These are phyloP conservation scores for Wickerhamiella cacticola DNA, from an alignment of 805 yeast genomes.

Conservation along the genomic window DNA sequence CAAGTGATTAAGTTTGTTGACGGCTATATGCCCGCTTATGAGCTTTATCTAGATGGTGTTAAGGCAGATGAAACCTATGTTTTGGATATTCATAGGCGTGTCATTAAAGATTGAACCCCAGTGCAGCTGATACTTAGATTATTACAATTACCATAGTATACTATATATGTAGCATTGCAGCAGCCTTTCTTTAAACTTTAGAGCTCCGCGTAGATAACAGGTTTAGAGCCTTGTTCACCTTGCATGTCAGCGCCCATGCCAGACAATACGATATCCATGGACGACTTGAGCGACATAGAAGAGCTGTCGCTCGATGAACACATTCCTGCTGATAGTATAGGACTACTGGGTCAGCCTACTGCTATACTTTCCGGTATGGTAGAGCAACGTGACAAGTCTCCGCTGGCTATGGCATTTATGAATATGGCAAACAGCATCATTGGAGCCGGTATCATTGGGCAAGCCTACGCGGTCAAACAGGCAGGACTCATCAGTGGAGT, in stretches of 20 bases:
- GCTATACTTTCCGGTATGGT: slow-evolving; percentile 17
- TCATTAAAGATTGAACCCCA: background rate
- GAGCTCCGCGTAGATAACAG: background rate
- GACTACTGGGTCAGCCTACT: slow-evolving; percentile 22
- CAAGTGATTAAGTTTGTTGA: slow-evolving; percentile 60
- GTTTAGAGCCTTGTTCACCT: background rate
- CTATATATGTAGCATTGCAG: too few relatives aligned
- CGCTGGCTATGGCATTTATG: slow-evolving; percentile 81
- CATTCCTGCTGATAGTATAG: slow-evolving; percentile 9
- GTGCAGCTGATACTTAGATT: too few relatives aligned
- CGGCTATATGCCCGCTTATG: slow-evolving; percentile 78
- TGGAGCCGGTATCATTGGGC: slow-evolving; percentile 94
- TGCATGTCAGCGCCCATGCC: slow-evolving; percentile 1
- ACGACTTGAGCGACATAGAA: slow-evolving; percentile 11
- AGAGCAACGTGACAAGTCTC: slow-evolving; percentile 34
- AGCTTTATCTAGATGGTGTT: slow-evolving; percentile 35
- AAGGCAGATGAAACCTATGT: background rate
- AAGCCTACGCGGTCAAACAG: slow-evolving; percentile 75
- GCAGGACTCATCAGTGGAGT: slow-evolving; percentile 70
- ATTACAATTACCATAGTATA: too few relatives aligned
- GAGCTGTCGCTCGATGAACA: slow-evolving; percentile 11
- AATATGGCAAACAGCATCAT: slow-evolving; percentile 92
- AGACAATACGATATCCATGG: background rate
- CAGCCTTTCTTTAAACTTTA: too few relatives aligned
- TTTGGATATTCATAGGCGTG: background rate